phyloP scores from a whole-genome alignment of 2,329 filamentous ascomycete genomes.

The Fusarium redolens region DNA sequence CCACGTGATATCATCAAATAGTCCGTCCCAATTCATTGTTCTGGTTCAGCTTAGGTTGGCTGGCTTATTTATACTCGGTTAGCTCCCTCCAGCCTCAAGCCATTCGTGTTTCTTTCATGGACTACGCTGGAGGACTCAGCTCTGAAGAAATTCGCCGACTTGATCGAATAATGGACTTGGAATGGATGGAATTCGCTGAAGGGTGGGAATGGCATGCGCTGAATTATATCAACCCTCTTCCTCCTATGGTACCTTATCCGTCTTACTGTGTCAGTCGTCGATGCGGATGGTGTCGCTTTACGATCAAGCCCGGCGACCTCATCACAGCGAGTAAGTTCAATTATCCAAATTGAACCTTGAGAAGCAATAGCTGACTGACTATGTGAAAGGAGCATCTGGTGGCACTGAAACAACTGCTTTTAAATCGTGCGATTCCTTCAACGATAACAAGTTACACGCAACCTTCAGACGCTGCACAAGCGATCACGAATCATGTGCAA shows the following conservation, averaged over 20 bases:
- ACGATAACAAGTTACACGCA: constrained; percentile 3
- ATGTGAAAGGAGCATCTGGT: constrained; percentile 1
- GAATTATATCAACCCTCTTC: not conserved
- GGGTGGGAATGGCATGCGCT: constrained; percentile 21
- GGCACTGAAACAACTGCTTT: constrained; percentile 14
- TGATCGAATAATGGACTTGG: constrained; percentile 19
- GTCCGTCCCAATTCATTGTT: not conserved
- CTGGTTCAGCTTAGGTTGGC: not conserved
- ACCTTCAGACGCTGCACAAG: constrained; percentile 20
- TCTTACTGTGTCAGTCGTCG: constrained; percentile 26
- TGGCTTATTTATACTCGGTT: not conserved
- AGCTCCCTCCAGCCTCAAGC: not conserved
- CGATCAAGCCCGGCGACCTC: constrained; percentile 10
- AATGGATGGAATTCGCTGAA: constrained; percentile 17
- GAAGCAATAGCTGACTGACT: not conserved
- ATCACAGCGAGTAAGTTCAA: constrained; percentile 12
- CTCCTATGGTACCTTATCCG: constrained; percentile 8
- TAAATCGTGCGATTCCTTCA: not conserved
- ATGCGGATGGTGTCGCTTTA: constrained; percentile 33
- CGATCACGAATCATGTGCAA: constrained; percentile 15
- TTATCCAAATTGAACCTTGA: not conserved
- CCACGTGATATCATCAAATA: constrained; percentile 19
- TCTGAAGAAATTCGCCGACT: constrained; percentile 3
- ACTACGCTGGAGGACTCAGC: constrained; percentile 5
- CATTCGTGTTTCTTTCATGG: not conserved